Percentiles rank a stretch among this genome's conserved stretches.
Evolutionary conservation across 257 asterid species (phyloP).

Genomic region (Eucommia ulmoides): DNA sequence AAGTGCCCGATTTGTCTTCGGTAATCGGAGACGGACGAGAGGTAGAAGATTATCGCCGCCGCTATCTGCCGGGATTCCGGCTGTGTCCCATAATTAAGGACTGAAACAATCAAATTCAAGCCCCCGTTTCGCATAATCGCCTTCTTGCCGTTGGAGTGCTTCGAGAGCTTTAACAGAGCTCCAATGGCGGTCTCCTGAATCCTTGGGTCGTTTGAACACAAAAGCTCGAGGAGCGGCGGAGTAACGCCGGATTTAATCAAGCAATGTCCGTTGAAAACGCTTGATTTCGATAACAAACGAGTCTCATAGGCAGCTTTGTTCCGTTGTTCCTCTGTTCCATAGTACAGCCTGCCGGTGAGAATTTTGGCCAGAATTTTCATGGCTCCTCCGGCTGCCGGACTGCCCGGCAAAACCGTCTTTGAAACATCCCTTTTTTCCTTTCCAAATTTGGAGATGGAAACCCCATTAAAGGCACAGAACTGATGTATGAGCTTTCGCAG

Average conservation of each 20-base stretch:
- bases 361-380: not conserved
- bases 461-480: not conserved
- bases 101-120: not conserved
- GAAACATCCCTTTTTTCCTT: not conserved
- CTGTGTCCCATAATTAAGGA: not conserved
- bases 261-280: not conserved
- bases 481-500: conserved; percentile 1
- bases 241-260: not conserved
- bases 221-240: not conserved
- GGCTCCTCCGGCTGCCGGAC: not conserved
- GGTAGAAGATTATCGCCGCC: not conserved
- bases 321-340: not conserved
- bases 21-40: not conserved
- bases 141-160: not conserved
- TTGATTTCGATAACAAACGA: not conserved
- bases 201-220: not conserved
- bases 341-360: not conserved
- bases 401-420: not conserved
- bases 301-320: not conserved
- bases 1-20: not conserved
- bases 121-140: not conserved
- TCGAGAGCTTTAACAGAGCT: conserved; percentile 2
- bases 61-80: not conserved
- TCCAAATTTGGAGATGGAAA: not conserved
- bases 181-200: not conserved